phyloP scores from a whole-genome alignment of 2,329 filamentous ascomycete species.

The Aspergillus proliferans region DNA sequence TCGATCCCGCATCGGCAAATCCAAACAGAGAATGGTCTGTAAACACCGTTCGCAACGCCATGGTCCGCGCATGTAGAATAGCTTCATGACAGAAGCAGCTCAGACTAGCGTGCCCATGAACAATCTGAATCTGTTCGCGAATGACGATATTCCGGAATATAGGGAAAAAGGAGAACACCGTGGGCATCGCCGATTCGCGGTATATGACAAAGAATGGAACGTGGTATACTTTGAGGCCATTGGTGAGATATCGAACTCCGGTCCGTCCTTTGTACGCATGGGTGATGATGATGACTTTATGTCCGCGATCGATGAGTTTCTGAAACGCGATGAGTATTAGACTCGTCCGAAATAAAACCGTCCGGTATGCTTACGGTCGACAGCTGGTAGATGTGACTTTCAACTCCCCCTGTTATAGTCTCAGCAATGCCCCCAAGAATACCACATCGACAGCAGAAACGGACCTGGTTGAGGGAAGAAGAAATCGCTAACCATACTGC shows the following conservation, averaged over 20 bases:
- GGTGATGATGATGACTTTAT: slow-evolving; percentile 97
- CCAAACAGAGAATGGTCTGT: slow-evolving; percentile 97
- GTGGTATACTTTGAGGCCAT: slow-evolving; percentile 97
- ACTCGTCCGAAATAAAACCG: not conserved
- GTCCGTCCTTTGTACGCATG: slow-evolving; percentile 89
- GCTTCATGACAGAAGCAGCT: slow-evolving; percentile 92
- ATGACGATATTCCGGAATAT: slow-evolving; percentile 96
- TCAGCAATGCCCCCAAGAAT: not conserved
- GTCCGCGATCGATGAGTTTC: slow-evolving; percentile 94
- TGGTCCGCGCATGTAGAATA: slow-evolving; percentile 88
- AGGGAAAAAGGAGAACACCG: slow-evolving; percentile 97
- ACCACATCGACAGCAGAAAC: slow-evolving; percentile 3
- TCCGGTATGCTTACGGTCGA: slow-evolving; percentile 54
- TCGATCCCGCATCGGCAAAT: slow-evolving; percentile 92
- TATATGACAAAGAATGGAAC: slow-evolving; percentile 95
- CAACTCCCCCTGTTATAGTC: slow-evolving; percentile 62
- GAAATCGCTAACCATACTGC: slow-evolving; percentile 93
- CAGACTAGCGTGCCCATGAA: slow-evolving; percentile 92
- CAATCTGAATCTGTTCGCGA: slow-evolving; percentile 90
- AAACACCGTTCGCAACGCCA: slow-evolving; percentile 93
- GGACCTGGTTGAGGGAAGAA: slow-evolving; percentile 90
- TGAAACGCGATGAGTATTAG: slow-evolving; percentile 22
- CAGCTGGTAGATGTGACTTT: slow-evolving; percentile 97
- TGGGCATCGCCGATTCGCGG: slow-evolving; percentile 86
- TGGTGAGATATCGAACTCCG: slow-evolving; percentile 90